phyloP scores from a whole-genome alignment of 1,139 yeast genomes.

The Yamadazyma jaroonii region DNA sequence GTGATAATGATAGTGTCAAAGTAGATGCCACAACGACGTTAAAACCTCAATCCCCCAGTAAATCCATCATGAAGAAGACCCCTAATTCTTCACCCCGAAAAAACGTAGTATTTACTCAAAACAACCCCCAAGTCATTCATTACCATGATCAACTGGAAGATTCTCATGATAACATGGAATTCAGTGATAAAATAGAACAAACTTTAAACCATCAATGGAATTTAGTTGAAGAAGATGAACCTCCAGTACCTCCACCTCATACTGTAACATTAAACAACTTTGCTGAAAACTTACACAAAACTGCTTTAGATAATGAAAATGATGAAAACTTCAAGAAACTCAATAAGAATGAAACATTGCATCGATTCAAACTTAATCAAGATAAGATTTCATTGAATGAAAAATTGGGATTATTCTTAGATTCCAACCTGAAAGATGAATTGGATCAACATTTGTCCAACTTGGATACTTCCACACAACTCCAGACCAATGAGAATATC shows the following conservation, averaged over 20 bases:
- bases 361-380: slow-evolving; percentile 23
- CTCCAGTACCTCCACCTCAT: slow-evolving; percentile 32
- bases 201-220: slow-evolving; percentile 26
- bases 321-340: slow-evolving; percentile 12
- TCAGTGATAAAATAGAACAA: slow-evolving; percentile 12
- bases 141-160: slow-evolving; percentile 17
- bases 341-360: slow-evolving; percentile 20
- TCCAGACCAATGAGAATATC: slow-evolving; percentile 32
- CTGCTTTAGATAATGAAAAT: slow-evolving; percentile 11
- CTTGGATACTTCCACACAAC: slow-evolving; percentile 26
- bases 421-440: slow-evolving; percentile 14
- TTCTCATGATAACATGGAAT: slow-evolving; percentile 10
- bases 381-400: slow-evolving; percentile 37
- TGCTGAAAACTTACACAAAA: slow-evolving; percentile 4
- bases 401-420: slow-evolving; percentile 34
- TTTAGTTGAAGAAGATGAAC: slow-evolving; percentile 19
- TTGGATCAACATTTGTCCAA: slow-evolving; percentile 37
- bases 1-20: too few relatives aligned
- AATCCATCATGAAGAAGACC: slow-evolving; percentile 39
- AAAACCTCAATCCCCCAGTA: slow-evolving; percentile 28
- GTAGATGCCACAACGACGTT: neutral
- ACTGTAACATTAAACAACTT: slow-evolving; percentile 9
- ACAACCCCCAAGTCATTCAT: slow-evolving; percentile 36
- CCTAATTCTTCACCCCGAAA: slow-evolving; percentile 35
- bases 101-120: slow-evolving; percentile 35